Conservation (phyloP, 306 rosid species). For the Prunus salicina region DNA sequence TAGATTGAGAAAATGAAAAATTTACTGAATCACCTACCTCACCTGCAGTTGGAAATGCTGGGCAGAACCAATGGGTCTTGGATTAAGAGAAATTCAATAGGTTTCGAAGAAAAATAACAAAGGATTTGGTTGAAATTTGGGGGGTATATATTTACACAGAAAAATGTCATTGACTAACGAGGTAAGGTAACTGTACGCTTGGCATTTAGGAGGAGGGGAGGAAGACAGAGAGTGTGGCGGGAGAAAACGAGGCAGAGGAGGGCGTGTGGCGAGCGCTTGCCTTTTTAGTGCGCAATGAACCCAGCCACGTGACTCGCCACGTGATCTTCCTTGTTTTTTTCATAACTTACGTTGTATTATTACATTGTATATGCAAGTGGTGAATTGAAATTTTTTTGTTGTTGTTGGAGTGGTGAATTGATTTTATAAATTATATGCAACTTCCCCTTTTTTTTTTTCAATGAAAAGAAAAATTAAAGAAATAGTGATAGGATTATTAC, state of each 20-base stretch:
- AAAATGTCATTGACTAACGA: neutral
- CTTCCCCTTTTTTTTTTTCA: too few species aligned
- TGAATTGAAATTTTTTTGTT: too few species aligned
- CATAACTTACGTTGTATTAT: too few species aligned
- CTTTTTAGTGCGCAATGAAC: neutral
- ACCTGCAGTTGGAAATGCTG: conserved; percentile 9
- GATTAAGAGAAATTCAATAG: conserved; percentile 6
- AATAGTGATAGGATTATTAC: too few species aligned
- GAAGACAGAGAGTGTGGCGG: conserved; percentile 46
- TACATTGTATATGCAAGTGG: too few species aligned
- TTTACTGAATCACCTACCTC: too few species aligned
- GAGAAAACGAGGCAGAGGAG: conserved; percentile 31
- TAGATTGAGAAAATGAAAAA: too few species aligned
- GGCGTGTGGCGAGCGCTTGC: conserved; percentile 48
- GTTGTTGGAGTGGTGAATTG: too few species aligned
- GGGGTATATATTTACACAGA: neutral
- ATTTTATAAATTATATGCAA: too few species aligned
- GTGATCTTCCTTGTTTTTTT: conserved; percentile 8
- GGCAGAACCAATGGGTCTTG: neutral
- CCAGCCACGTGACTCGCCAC: neutral
- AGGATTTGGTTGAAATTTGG: conserved; percentile 15
- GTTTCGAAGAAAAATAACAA: conserved; percentile 5
- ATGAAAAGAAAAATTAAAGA: too few species aligned
- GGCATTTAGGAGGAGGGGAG: neutral
- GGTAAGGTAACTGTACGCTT: neutral